These are phyloP conservation scores for Elaphomyces granulatus DNA, from an alignment of 495 filamentous ascomycete genomes.

Conservation along the genomic window DNA sequence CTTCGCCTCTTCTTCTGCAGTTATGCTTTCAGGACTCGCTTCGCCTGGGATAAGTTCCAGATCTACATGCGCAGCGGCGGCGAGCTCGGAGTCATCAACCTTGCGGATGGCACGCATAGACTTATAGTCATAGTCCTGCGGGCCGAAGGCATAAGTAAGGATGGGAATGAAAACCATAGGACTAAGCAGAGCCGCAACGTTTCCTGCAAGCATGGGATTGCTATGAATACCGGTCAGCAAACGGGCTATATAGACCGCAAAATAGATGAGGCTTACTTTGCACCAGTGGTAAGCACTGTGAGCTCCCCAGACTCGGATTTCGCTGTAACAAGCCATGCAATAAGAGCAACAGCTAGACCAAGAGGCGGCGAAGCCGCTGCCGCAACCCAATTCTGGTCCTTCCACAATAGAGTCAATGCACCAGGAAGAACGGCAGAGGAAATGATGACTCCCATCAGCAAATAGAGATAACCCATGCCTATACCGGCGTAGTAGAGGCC, in stretches of 20 bases:
- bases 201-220: slow-evolving; percentile 83
- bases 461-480: slow-evolving; percentile 63
- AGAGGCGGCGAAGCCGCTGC: slow-evolving; percentile 62
- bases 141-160: slow-evolving; percentile 57
- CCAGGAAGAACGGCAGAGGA: slow-evolving; percentile 75
- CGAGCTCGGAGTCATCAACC: slow-evolving; percentile 70
- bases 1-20: slow-evolving; percentile 51
- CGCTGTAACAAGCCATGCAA: slow-evolving; percentile 84
- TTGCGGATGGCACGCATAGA: slow-evolving; percentile 73
- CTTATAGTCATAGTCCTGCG: slow-evolving; percentile 80
- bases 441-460: slow-evolving; percentile 88
- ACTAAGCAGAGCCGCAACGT: slow-evolving; percentile 64
- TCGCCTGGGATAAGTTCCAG: slow-evolving; percentile 53
- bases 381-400: slow-evolving; percentile 65
- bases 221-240: slow-evolving; percentile 11
- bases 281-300: slow-evolving; percentile 60
- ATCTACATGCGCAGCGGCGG: slow-evolving; percentile 52
- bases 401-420: slow-evolving; percentile 68
- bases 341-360: slow-evolving; percentile 59
- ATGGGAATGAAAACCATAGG: slow-evolving; percentile 68
- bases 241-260: not conserved
- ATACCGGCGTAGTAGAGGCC: slow-evolving; percentile 60
- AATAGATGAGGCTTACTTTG: slow-evolving; percentile 39
- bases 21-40: slow-evolving; percentile 18
- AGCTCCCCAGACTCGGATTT: slow-evolving; percentile 61